Evolutionary conservation across 768 basidiomycete genomes (phyloP).

Genomic region (Glaciozyma antarctica): DNA sequence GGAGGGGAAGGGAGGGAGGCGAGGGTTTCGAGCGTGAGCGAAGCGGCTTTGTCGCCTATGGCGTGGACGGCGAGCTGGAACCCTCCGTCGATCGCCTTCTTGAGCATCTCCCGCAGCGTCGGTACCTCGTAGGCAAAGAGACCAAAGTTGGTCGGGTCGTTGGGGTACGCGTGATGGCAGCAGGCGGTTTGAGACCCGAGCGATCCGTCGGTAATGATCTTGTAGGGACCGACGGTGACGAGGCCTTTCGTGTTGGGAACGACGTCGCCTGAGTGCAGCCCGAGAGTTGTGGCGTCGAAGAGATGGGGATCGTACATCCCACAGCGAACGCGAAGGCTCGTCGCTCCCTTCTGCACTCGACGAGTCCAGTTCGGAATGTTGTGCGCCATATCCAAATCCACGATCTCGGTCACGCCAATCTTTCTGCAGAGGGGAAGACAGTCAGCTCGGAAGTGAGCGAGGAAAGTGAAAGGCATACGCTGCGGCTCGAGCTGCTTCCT

Average conservation of each 20-base stretch:
- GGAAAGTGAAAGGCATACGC: conserved; percentile 24
- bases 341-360: conserved; percentile 16
- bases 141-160: conserved; percentile 22
- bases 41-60: conserved; percentile 35
- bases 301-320: conserved; percentile 33
- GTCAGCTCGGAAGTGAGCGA: not conserved
- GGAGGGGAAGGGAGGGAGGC: conserved; percentile 13
- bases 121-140: conserved; percentile 14
- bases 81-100: conserved; percentile 16
- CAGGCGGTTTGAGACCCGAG: conserved; percentile 34
- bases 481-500: conserved; percentile 24
- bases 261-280: conserved; percentile 24
- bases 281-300: conserved; percentile 20
- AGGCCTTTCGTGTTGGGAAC: conserved; percentile 27
- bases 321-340: conserved; percentile 26
- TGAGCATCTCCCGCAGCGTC: conserved; percentile 25
- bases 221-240: conserved; percentile 31
- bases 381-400: conserved; percentile 35
- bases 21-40: conserved; percentile 27
- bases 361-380: conserved; percentile 28
- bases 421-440: conserved; percentile 6
- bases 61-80: conserved; percentile 35
- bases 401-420: conserved; percentile 35
- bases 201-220: conserved; percentile 36
- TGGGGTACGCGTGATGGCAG: conserved; percentile 34